Conservation (phyloP, 2,329 filamentous ascomycete genomes). For the Trichoderma asperellum region DNA sequence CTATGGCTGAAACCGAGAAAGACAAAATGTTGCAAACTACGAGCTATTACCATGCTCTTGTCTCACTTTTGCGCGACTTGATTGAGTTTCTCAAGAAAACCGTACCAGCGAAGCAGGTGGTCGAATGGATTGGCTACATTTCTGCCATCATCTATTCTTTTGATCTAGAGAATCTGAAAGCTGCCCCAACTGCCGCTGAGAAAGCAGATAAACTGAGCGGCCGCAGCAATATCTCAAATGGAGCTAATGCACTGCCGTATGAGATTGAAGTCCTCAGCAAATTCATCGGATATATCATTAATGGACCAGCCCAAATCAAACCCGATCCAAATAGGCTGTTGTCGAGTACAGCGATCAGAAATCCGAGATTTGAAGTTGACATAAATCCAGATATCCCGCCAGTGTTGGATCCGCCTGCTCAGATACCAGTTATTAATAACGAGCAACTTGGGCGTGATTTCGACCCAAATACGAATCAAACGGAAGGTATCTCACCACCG, state of each 20-base stretch:
- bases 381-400: neutral
- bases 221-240: neutral
- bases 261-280: constrained; percentile 24
- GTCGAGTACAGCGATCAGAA: neutral
- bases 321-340: neutral
- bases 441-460: neutral
- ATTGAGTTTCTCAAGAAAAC: constrained; percentile 22
- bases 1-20: neutral
- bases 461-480: neutral
- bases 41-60: constrained; percentile 7
- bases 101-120: constrained; percentile 8
- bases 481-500: neutral
- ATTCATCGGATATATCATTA: constrained; percentile 5
- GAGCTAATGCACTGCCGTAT: neutral
- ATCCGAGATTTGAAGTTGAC: neutral
- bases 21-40: constrained; percentile 13
- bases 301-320: neutral
- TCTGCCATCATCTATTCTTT: neutral
- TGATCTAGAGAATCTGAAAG: neutral
- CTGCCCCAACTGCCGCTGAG: too few species aligned
- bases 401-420: neutral
- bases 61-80: constrained; percentile 1
- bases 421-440: neutral
- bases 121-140: constrained; percentile 21
- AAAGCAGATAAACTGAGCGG: neutral